phyloP scores from a whole-genome alignment of 2,329 filamentous ascomycete genomes.

The Colletotrichum sublineola region DNA sequence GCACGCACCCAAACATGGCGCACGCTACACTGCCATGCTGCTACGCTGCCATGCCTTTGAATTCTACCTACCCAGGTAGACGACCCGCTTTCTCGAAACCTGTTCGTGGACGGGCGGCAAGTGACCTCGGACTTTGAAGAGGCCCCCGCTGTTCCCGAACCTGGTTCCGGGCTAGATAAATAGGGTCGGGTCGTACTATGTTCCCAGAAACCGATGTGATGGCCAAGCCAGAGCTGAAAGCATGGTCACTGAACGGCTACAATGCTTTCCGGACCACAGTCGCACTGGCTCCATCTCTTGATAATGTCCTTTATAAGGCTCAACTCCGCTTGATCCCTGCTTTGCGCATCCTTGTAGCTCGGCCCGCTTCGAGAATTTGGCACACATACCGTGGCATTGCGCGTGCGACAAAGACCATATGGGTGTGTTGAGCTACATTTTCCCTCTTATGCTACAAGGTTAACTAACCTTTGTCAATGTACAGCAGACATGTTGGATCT shows the following conservation, averaged over 20 bases:
- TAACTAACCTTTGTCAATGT: no score
- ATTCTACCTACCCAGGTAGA: background rate
- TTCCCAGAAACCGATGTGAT: background rate
- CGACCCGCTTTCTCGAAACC: background rate
- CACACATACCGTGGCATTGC: background rate
- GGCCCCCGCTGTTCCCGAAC: background rate
- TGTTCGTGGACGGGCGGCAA: background rate
- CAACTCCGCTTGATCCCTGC: constrained; percentile 21
- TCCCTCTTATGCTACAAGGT: background rate
- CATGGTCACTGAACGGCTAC: background rate
- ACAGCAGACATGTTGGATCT: background rate
- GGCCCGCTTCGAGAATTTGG: background rate
- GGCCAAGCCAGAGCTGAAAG: constrained; percentile 28
- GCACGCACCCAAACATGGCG: background rate
- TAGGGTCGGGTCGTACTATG: background rate
- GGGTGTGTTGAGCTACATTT: background rate
- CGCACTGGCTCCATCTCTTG: constrained; percentile 7
- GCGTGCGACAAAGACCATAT: background rate
- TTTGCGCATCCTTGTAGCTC: background rate
- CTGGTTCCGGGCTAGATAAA: background rate
- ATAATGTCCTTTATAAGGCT: constrained; percentile 7
- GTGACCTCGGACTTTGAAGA: background rate
- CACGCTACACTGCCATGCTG: background rate
- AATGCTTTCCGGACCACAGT: constrained; percentile 17
- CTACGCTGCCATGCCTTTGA: background rate